A percentile compares a stretch with the other conserved stretches of the same genome.
Conservation (phyloP, 345 rosid genomes). For the Citrus inodora region DNA sequence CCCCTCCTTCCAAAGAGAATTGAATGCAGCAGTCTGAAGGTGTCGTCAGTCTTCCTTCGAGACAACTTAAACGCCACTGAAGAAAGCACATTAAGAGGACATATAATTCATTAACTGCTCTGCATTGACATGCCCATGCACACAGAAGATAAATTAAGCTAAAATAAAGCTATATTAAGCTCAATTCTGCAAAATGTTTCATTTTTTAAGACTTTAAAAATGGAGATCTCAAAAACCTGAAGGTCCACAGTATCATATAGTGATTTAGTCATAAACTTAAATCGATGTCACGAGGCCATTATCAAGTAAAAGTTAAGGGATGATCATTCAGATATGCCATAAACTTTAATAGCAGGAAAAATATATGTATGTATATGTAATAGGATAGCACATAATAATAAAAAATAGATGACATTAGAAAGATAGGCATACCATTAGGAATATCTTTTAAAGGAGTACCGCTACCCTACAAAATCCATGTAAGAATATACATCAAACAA, state of each 20-base stretch:
- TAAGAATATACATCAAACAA: conserved; percentile 17
- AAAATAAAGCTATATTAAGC: neutral
- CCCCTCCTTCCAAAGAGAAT: conserved; percentile 83
- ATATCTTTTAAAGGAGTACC: conserved; percentile 90
- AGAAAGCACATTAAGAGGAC: conserved; percentile 3
- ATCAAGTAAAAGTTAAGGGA: neutral
- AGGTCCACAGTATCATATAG: neutral
- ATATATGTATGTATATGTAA: no score
- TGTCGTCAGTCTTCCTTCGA: conserved; percentile 74
- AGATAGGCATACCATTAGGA: conserved; percentile 66
- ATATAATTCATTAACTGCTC: neutral
- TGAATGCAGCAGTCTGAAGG: conserved; percentile 66
- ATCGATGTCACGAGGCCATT: neutral
- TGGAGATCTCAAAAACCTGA: neutral
- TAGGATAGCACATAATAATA: neutral
- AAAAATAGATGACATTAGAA: neutral
- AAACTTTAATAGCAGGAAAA: neutral
- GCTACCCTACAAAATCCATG: conserved; percentile 62
- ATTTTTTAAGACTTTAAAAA: neutral
- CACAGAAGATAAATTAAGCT: neutral
- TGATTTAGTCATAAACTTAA: neutral
- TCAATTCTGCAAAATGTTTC: neutral
- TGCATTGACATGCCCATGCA: neutral
- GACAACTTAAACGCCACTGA: conserved; percentile 84
- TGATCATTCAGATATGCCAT: neutral